These are phyloP conservation scores for Solidago caesia DNA, from an alignment of 129 eudicot genomes.

Conservation along the genomic window DNA sequence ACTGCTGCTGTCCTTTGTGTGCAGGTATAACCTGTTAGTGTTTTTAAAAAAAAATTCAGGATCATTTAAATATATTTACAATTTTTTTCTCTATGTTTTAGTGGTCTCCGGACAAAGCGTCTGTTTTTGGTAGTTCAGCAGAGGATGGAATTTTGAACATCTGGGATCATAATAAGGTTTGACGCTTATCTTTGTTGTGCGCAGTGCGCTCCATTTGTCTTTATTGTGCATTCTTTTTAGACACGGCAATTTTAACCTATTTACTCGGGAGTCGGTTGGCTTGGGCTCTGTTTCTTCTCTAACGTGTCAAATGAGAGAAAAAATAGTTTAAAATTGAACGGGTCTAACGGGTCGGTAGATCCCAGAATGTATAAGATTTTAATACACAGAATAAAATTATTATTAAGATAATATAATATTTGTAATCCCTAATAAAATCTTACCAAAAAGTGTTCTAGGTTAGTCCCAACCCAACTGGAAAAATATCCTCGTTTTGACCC, in stretches of 20 bases:
- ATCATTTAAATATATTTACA: neutral
- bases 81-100: neutral
- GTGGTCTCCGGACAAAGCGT: constrained; percentile 92
- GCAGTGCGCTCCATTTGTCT: neutral
- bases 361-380: neutral
- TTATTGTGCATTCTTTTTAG: neutral
- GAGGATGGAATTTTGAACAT: constrained; percentile 80
- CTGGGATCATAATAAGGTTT: constrained; percentile 82
- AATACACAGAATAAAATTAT: neutral
- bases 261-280: neutral
- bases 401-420: neutral
- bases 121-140: constrained; percentile 94
- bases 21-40: constrained; percentile 43
- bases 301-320: neutral
- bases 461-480: neutral
- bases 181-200: neutral
- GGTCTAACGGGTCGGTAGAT: neutral
- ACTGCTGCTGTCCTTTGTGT: constrained; percentile 88
- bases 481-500: neutral
- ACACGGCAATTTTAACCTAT: neutral
- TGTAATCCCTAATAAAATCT: neutral
- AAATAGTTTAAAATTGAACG: neutral
- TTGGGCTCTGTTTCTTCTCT: neutral
- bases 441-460: neutral
- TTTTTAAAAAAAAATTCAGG: neutral